Percentiles rank a stretch among this genome's conserved stretches.
Evolutionary conservation across 495 filamentous ascomycete species (phyloP).

Genomic region (Neurospora discreta): DNA sequence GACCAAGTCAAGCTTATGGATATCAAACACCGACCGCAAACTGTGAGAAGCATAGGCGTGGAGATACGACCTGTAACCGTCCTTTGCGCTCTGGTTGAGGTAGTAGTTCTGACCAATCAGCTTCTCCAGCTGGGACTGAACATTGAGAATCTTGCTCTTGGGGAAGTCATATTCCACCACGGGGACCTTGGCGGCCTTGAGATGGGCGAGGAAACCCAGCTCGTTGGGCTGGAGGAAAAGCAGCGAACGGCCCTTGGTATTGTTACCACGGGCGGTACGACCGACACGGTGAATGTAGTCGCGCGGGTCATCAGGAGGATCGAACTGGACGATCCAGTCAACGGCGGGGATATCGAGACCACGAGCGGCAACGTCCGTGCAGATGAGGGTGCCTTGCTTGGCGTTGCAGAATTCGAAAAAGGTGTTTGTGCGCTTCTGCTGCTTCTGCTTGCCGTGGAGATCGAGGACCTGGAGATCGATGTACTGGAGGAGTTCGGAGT

Average conservation of each 20-base stretch:
- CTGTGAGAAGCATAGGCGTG: conserved; percentile 91
- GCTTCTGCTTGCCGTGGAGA: conserved; percentile 89
- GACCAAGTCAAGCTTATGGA: conserved; percentile 82
- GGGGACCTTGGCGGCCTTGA: conserved; percentile 86
- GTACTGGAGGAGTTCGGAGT: conserved; percentile 87
- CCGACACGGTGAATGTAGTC: conserved; percentile 98
- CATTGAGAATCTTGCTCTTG: conserved; percentile 78
- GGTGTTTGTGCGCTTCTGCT: conserved; percentile 91
- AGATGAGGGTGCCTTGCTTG: conserved; percentile 77
- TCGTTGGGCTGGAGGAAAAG: conserved; percentile 91
- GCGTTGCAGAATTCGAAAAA: conserved; percentile 99
- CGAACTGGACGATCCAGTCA: conserved; percentile 94
- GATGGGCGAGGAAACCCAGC: conserved; percentile 80
- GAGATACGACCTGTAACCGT: conserved; percentile 69
- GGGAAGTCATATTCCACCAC: conserved; percentile 96
- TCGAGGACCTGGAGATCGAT: conserved; percentile 90
- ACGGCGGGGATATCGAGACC: conserved; percentile 90
- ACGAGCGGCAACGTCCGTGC: conserved; percentile 90
- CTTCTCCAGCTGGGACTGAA: conserved; percentile 92
- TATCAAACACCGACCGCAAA: conserved; percentile 81
- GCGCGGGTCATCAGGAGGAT: conserved; percentile 81
- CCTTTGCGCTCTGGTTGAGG: conserved; percentile 70
- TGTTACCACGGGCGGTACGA: conserved; percentile 79
- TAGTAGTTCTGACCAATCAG: conserved; percentile 93
- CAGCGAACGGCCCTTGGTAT: conserved; percentile 70